Evolutionary conservation across 805 yeast species (phyloP), one percentile per base, ranked within the genome.

Genomic region (Yarrowia keelungensis): DNA sequence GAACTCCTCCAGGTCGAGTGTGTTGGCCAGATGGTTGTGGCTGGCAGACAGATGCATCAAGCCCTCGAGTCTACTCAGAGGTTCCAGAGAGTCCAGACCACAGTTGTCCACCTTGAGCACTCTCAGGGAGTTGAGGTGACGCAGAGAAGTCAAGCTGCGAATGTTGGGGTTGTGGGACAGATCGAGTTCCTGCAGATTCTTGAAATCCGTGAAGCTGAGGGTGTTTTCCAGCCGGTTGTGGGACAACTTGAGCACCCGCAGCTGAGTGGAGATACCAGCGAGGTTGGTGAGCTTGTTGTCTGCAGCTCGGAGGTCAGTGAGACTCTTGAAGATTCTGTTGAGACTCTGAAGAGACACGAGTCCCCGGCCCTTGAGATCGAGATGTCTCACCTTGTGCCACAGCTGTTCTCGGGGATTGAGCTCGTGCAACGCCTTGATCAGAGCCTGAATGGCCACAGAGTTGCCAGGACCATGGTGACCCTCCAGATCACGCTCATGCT

Each of bases 381-480:
- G 75, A 12, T 74, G 74, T 4, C 71, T 72, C 5, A 84, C 74
- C 26, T 75, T 74, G 47, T 79, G 79, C 87, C 87, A 84, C 46
- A 77, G 75, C 14, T 79, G 75, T 9, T 76, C 75, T 10, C 75
- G 77, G 2, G 74, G 75, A 4, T 72, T 73, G n/a, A 76, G 72
- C 49, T 81, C 83, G 0, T 84, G 82, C 15, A 85, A 77, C 4
- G 82, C 76, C 1, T 82, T 77, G 9, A 84, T 83, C 41, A 85
- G 75, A 22, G 76, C 76, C 43, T 26, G 47, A n/a, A 43, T 15
- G 26, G 69, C 15, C 26, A 38, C 56, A 2, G 70, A 69, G n/a
- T 45, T 45, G 41, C 67, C 50, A 3, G 56, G 69, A 16, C 69
- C 47, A 8, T 53, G 69, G 3, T 43, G 64, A 19, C 67, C 56